A percentile compares a stretch with the other conserved stretches of the same genome.
phyloP scores from a whole-genome alignment of 768 basidiomycete genomes.

The Mycena crocata region DNA sequence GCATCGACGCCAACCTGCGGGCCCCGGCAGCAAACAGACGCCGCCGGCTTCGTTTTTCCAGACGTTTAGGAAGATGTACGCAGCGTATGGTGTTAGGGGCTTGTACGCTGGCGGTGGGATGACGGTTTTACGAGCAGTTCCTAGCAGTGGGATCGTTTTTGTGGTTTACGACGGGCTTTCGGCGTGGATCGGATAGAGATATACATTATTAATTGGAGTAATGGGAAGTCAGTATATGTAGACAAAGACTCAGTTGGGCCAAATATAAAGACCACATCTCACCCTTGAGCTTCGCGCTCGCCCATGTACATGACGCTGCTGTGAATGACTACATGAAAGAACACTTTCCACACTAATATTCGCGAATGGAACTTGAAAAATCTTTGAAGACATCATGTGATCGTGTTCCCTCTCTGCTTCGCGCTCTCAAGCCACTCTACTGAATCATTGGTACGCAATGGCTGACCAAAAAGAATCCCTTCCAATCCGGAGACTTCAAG shows the following conservation, averaged over 20 bases:
- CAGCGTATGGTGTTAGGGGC: constrained; percentile 80
- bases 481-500: constrained; percentile 81
- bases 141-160: constrained; percentile 94
- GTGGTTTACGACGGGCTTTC: constrained; percentile 87
- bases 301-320: too few species aligned
- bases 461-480: constrained; percentile 49
- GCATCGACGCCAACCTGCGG: constrained; percentile 39
- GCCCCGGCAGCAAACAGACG: constrained; percentile 27
- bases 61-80: constrained; percentile 78
- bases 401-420: background rate
- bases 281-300: background rate
- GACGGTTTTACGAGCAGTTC: constrained; percentile 86
- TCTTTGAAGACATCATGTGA: constrained; percentile 7
- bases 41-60: constrained; percentile 55
- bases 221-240: constrained; percentile 4
- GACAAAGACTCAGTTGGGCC: background rate
- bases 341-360: too few species aligned
- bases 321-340: too few species aligned
- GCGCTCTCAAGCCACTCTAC: background rate
- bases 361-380: too few species aligned
- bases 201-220: constrained; percentile 13
- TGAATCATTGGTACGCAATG: background rate
- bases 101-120: constrained; percentile 95
- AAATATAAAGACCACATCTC: constrained; percentile 4
- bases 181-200: constrained; percentile 52